These are phyloP conservation scores for Arbutus unedo DNA, from an alignment of 148 eudicot species.

Conservation along the genomic window DNA sequence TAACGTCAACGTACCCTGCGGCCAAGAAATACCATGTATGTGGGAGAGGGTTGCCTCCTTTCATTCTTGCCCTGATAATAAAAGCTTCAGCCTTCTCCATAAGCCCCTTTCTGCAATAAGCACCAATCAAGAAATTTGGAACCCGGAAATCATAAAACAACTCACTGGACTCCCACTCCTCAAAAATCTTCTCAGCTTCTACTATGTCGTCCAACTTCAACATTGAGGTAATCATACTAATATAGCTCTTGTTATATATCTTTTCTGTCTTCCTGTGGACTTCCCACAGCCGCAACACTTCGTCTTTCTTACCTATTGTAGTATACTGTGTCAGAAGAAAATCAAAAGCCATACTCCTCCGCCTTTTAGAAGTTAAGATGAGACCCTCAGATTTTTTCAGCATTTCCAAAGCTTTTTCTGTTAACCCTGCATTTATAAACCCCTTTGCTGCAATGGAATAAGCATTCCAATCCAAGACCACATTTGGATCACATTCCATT, in stretches of 20 bases:
- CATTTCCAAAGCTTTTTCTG: constrained; percentile 31
- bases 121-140: constrained; percentile 33
- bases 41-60: constrained; percentile 30
- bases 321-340: constrained; percentile 35
- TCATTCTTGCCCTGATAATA: constrained; percentile 19
- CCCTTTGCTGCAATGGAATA: constrained; percentile 37
- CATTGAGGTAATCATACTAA: constrained; percentile 31
- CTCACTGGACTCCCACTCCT: constrained; percentile 42
- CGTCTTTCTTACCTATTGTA: constrained; percentile 35
- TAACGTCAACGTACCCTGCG: constrained; percentile 25
- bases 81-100: constrained; percentile 46
- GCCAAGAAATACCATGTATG: constrained; percentile 38
- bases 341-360: constrained; percentile 22
- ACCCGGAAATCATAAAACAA: constrained; percentile 30
- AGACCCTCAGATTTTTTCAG: constrained; percentile 36
- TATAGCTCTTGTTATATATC: constrained; percentile 32
- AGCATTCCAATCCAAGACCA: constrained; percentile 28
- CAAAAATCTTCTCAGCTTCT: constrained; percentile 37
- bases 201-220: constrained; percentile 39
- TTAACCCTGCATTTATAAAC: constrained; percentile 28
- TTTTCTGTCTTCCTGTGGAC: constrained; percentile 25
- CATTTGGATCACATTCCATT: constrained; percentile 29
- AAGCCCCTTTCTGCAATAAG: constrained; percentile 35
- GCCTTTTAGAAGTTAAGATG: constrained; percentile 12
- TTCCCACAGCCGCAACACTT: constrained; percentile 43